A percentile compares a stretch with the other conserved stretches of the same genome.
phyloP scores from a whole-genome alignment of 2,329 filamentous ascomycete genomes.

The Metarhizium robertsii region DNA sequence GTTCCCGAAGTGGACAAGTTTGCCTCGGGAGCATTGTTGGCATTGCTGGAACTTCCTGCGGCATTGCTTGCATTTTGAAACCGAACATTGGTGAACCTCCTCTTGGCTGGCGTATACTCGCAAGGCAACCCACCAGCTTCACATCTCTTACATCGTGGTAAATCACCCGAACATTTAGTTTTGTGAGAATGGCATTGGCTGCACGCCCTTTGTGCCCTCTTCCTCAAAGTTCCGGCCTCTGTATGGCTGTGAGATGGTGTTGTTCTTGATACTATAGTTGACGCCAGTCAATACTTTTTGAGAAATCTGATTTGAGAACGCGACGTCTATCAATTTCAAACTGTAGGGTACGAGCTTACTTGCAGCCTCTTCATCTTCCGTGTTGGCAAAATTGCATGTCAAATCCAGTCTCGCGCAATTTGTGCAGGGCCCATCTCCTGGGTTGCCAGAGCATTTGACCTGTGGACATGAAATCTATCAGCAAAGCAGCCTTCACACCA shows the following conservation, averaged over 20 bases:
- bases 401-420: slow-evolving; percentile 29
- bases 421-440: slow-evolving; percentile 24
- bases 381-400: slow-evolving; percentile 23
- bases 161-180: slow-evolving; percentile 32
- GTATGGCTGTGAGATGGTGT: slow-evolving; percentile 31
- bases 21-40: not conserved
- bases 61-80: slow-evolving; percentile 10
- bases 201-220: slow-evolving; percentile 33
- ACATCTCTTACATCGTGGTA: slow-evolving; percentile 30
- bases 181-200: slow-evolving; percentile 32
- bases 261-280: slow-evolving; percentile 24
- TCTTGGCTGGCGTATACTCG: slow-evolving; percentile 29
- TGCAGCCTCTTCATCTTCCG: slow-evolving; percentile 11
- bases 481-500: not conserved
- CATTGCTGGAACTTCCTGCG: not conserved
- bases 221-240: slow-evolving; percentile 31
- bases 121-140: slow-evolving; percentile 23
- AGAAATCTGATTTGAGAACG: not conserved
- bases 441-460: slow-evolving; percentile 33
- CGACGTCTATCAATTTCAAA: not conserved
- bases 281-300: not conserved
- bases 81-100: slow-evolving; percentile 26
- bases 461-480: slow-evolving; percentile 11
- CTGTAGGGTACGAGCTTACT: slow-evolving; percentile 10
- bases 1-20: slow-evolving; percentile 5